These are phyloP conservation scores for Beauveria caledonica DNA, from an alignment of 2,329 filamentous ascomycete species.

Conservation along the genomic window DNA sequence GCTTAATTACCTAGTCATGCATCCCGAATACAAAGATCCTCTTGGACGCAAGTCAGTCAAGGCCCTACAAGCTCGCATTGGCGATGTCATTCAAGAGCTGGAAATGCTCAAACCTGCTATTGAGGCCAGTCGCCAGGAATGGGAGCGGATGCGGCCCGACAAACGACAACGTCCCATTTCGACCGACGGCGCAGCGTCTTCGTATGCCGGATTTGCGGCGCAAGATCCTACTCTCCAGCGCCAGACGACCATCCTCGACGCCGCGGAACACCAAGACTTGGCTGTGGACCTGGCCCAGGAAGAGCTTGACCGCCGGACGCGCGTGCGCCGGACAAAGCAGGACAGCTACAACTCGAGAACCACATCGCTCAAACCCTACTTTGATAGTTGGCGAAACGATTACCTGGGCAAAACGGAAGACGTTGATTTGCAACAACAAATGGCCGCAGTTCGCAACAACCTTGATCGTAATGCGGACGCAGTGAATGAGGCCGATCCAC, in stretches of 20 bases:
- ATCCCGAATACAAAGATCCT: conserved; percentile 65
- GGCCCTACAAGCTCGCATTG: conserved; percentile 39
- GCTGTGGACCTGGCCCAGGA: conserved; percentile 68
- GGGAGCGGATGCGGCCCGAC: conserved; percentile 45
- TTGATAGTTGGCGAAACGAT: conserved; percentile 3
- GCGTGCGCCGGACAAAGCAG: conserved; percentile 42
- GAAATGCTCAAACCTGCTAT: conserved; percentile 76
- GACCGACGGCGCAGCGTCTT: conserved; percentile 18
- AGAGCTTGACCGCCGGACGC: conserved; percentile 62
- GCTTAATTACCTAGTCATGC: conserved; percentile 62
- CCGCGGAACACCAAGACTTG: conserved; percentile 62
- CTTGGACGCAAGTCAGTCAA: conserved; percentile 56
- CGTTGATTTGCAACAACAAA: conserved; percentile 39
- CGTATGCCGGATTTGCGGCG: conserved; percentile 41
- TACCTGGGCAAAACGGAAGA: conserved; percentile 26
- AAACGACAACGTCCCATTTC: conserved; percentile 15
- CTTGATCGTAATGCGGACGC: conserved; percentile 31
- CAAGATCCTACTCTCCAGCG: conserved; percentile 55
- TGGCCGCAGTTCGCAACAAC: conserved; percentile 42
- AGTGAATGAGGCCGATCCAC: conserved; percentile 13
- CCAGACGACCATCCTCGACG: conserved; percentile 54
- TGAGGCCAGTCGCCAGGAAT: conserved; percentile 60
- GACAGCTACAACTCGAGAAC: conserved; percentile 1
- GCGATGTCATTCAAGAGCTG: conserved; percentile 58
- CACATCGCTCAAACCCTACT: conserved; percentile 2